Conservation (phyloP, 306 rosid genomes). For the Phaseolus lunatus region DNA sequence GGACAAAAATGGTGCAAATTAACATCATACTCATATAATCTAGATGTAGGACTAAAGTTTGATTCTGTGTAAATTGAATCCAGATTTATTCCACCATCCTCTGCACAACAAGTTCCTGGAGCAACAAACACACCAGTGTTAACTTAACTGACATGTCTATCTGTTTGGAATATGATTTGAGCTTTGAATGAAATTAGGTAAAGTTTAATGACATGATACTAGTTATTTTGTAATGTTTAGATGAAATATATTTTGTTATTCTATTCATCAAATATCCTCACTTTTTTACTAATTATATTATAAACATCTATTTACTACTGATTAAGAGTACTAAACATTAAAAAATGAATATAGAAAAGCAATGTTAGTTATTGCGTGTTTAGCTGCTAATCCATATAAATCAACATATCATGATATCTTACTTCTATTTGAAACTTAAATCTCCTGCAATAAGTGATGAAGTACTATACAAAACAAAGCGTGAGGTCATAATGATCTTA, state of each 20-base stretch:
- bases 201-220: not conserved
- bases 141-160: not conserved
- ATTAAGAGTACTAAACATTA: not conserved
- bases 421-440: not conserved
- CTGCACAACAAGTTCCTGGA: not conserved
- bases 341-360: not conserved
- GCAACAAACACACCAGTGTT: not conserved
- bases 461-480: not conserved
- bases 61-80: not conserved
- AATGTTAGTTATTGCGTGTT: not conserved
- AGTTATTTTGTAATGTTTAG: not conserved
- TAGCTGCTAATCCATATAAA: not conserved
- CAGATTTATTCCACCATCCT: not conserved
- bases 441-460: not conserved
- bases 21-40: not conserved
- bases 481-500: constrained; percentile 6
- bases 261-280: too few species aligned
- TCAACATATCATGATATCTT: constrained; percentile 9
- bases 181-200: not conserved
- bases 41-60: not conserved
- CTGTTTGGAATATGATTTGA: not conserved
- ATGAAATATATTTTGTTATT: too few species aligned
- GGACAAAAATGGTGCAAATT: not conserved
- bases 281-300: too few species aligned
- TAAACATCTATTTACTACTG: not conserved